phyloP scores from a whole-genome alignment of 2,329 filamentous ascomycete genomes.

The Coniochaeta sp. region DNA sequence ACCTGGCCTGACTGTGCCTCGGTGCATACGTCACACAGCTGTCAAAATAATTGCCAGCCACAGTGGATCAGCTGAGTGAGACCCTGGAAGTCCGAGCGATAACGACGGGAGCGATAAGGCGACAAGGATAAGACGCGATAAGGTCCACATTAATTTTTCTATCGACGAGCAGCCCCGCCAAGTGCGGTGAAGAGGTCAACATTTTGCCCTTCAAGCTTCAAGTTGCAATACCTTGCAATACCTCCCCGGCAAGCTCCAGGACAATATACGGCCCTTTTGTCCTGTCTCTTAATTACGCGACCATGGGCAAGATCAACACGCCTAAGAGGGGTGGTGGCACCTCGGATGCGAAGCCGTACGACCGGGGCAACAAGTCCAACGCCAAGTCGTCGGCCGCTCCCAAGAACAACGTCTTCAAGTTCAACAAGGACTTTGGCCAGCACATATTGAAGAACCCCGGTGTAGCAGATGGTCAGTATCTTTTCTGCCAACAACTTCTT shows the following conservation, averaged over 20 bases:
- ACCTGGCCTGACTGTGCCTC: neutral
- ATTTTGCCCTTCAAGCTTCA: neutral
- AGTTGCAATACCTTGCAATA: neutral
- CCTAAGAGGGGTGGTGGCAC: conserved; percentile 26
- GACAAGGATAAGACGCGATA: neutral
- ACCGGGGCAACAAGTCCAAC: conserved; percentile 17
- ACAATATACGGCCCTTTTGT: no score
- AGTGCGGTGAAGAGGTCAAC: neutral
- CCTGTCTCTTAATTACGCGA: no score
- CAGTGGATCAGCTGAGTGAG: neutral
- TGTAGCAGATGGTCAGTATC: conserved; percentile 12
- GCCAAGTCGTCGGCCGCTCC: conserved; percentile 21
- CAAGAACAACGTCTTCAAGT: conserved; percentile 88
- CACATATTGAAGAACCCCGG: conserved; percentile 70
- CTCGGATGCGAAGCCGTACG: conserved; percentile 24
- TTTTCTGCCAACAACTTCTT: no score
- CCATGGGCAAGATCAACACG: conserved; percentile 35
- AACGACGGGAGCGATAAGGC: neutral
- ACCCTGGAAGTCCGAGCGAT: neutral
- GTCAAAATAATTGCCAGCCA: neutral
- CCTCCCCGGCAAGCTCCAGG: no score
- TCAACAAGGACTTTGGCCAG: conserved; percentile 82
- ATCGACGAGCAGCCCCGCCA: neutral
- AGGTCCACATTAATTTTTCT: neutral
- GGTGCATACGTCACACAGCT: conserved; percentile 1